Evolutionary conservation across 1,139 yeast genomes (phyloP).

Genomic region (Candida sp.): DNA sequence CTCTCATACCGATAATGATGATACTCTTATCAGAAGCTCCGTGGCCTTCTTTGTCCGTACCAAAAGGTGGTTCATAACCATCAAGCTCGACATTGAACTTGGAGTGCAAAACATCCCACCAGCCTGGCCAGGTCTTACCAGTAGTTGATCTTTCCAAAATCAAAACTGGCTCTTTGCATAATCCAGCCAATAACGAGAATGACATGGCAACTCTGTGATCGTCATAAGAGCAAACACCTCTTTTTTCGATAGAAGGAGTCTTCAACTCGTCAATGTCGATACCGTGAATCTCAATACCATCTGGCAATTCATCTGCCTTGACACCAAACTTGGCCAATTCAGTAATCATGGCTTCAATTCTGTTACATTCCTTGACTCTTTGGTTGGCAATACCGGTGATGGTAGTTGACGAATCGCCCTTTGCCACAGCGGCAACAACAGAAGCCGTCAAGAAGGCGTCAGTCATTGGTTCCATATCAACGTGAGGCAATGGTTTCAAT

Average conservation of each 20-base stretch:
- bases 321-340: constrained; percentile 94
- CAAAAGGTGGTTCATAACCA: constrained; percentile 61
- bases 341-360: constrained; percentile 93
- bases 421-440: constrained; percentile 93
- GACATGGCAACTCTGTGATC: constrained; percentile 99
- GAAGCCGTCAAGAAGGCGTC: constrained; percentile 98
- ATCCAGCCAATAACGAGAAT: constrained; percentile 80
- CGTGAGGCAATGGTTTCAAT: constrained; percentile 69
- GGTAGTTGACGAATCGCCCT: constrained; percentile 62
- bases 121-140: constrained; percentile 99
- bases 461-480: constrained; percentile 99
- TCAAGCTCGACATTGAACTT: constrained; percentile 65
- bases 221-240: constrained; percentile 81
- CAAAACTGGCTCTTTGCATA: constrained; percentile 59
- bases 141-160: constrained; percentile 91
- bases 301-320: constrained; percentile 79
- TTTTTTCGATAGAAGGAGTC: constrained; percentile 47
- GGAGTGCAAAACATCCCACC: constrained; percentile 95
- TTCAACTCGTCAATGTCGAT: constrained; percentile 48
- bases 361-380: constrained; percentile 95
- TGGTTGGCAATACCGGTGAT: constrained; percentile 98
- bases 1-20: constrained; percentile 96
- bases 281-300: constrained; percentile 91
- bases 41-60: constrained; percentile 16
- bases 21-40: constrained; percentile 55